These are phyloP conservation scores for Phalaenopsis equestris DNA, from an alignment of 106 monocot genomes.

Conservation along the genomic window DNA sequence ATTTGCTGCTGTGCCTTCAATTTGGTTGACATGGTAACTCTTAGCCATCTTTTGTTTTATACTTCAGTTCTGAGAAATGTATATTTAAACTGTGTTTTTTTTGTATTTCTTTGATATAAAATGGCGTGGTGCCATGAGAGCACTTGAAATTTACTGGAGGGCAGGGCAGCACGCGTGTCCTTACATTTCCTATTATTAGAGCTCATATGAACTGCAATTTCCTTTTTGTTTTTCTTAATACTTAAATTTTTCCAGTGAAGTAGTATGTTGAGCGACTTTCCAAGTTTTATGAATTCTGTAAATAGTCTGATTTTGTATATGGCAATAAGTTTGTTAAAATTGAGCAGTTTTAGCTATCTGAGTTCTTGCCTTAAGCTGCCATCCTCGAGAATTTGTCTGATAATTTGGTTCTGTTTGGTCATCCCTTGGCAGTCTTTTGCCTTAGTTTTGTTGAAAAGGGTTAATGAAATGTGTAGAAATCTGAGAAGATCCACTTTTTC, in stretches of 20 bases:
- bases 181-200: conserved; percentile 2
- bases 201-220: background rate
- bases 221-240: conserved; percentile 2
- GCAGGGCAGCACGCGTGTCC: conserved; percentile 45
- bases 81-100: conserved; percentile 5
- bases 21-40: conserved; percentile 58
- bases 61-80: background rate
- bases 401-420: background rate
- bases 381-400: background rate
- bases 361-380: background rate
- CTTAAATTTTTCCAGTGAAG: conserved; percentile 2
- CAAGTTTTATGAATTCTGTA: conserved; percentile 48
- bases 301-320: conserved; percentile 28
- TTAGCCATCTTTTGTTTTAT: background rate
- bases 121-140: conserved; percentile 59
- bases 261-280: conserved; percentile 36
- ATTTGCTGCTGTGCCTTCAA: conserved; percentile 52
- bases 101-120: conserved; percentile 81
- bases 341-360: conserved; percentile 26
- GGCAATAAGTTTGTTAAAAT: conserved; percentile 28
- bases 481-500: too few species aligned
- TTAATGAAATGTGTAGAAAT: too few species aligned
- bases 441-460: conserved; percentile 43
- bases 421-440: conserved; percentile 31
- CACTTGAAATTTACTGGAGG: conserved; percentile 66